A percentile compares a stretch with the other conserved stretches of the same genome.
Conservation (phyloP, 768 basidiomycete genomes). For the Kwoniella dendrophila region DNA sequence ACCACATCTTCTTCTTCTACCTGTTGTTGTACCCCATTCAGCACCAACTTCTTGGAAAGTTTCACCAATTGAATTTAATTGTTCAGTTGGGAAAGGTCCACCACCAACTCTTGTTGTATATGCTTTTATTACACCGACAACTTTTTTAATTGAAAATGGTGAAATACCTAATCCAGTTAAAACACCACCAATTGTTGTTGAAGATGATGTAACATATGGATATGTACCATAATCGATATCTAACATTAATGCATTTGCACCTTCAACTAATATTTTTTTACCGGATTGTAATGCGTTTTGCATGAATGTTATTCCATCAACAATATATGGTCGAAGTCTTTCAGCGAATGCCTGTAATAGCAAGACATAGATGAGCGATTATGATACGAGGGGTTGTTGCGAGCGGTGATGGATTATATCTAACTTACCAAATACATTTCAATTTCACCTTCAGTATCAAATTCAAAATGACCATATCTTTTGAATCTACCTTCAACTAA, state of each 20-base stretch:
- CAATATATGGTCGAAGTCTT: constrained; percentile 80
- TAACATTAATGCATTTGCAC: constrained; percentile 97
- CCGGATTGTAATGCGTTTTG: constrained; percentile 74
- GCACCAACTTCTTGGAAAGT: constrained; percentile 91
- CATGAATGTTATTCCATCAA: constrained; percentile 83
- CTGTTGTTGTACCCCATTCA: constrained; percentile 91
- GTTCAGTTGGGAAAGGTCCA: constrained; percentile 96
- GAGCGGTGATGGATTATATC: neutral
- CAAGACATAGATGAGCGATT: neutral
- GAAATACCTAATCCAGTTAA: constrained; percentile 98
- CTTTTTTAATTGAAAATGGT: constrained; percentile 78
- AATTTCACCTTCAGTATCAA: constrained; percentile 97
- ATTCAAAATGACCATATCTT: constrained; percentile 95
- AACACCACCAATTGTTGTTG: constrained; percentile 90
- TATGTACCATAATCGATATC: constrained; percentile 98
- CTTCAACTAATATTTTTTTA: constrained; percentile 88
- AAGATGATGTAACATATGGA: constrained; percentile 93
- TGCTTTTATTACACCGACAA: constrained; percentile 93
- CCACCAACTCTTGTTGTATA: constrained; percentile 99
- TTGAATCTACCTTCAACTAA: constrained; percentile 97
- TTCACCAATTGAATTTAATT: constrained; percentile 78
- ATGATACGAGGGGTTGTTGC: neutral
- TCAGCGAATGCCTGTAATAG: constrained; percentile 77
- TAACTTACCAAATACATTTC: constrained; percentile 76
- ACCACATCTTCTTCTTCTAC: constrained; percentile 86